phyloP scores from a whole-genome alignment of 208 protist species.

The Polymyxa betae region DNA sequence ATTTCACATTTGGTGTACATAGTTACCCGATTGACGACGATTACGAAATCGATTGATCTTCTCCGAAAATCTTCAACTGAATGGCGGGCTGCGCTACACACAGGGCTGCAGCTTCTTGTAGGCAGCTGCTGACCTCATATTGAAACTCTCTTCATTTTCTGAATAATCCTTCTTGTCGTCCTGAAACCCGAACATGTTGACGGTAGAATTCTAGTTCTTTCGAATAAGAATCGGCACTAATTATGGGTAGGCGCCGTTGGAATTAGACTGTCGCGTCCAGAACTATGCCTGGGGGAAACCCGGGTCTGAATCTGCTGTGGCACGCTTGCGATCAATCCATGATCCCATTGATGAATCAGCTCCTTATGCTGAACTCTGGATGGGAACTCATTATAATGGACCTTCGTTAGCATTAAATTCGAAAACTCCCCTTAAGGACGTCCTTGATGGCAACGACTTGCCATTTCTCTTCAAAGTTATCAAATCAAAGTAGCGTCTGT shows the following conservation, averaged over 20 bases:
- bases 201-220: no score
- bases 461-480: slow-evolving; percentile 60
- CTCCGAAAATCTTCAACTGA: no score
- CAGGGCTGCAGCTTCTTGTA: no score
- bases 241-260: slow-evolving; percentile 32
- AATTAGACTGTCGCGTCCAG: slow-evolving; percentile 62
- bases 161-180: no score
- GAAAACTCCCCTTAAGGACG: not conserved
- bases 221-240: no score
- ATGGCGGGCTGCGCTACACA: no score
- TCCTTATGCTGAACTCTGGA: slow-evolving; percentile 93
- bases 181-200: no score
- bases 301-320: slow-evolving; percentile 64
- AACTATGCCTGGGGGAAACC: slow-evolving; percentile 78
- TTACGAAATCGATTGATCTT: no score
- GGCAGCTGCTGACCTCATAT: no score
- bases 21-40: no score
- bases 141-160: no score
- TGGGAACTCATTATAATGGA: slow-evolving; percentile 91
- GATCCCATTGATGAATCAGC: slow-evolving; percentile 38
- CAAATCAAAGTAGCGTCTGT: not conserved
- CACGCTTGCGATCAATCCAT: slow-evolving; percentile 46
- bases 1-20: no score
- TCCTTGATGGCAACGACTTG: slow-evolving; percentile 53
- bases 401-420: slow-evolving; percentile 76